Evolutionary conservation across 1,284 basidiomycete species (phyloP), one percentile per base, ranked within the genome.

Genomic region (Trichosporon inkin): DNA sequence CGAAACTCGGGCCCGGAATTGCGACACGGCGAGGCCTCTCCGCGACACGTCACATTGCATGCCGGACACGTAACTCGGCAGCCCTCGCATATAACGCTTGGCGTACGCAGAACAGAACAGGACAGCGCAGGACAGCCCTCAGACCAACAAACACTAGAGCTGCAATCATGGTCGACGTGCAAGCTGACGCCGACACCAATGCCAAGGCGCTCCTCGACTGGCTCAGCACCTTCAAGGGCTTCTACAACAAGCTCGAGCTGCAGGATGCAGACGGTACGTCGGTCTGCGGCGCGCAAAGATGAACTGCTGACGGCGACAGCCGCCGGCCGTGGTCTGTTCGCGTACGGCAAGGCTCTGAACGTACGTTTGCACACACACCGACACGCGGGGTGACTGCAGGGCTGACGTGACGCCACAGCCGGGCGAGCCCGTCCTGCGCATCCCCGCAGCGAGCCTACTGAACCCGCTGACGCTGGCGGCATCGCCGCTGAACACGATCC

Each of bases 381-480:
- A 34, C 38, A n/a, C n/a, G n/a, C n/a, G n/a, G n/a, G n/a, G n/a
- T 32, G 8, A 32, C 28, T 5, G 28, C 53, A 17, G 19, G 22
- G 37, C 35, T 55, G 22, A 35, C 52, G 17, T 58, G 6, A 57
- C 44, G n/a, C 2, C 19, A 10, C 49, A 87, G 83, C 81, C 84
- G 32, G 82, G 81, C 11, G 80, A 81, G 0, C 79, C 80, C 0
- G 75, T 92, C 19, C 84, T 92, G 68, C 82, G 81, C 11, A 80
- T 92, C 17, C 90, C 90, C 7, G 80, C 83, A 1, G 76, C 76
- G n/a, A 84, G 85, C 0, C 75, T 93, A 66, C 76, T 92, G 63
- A 93, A 91, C 72, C 78, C 82, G 41, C 79, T 81, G 55, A 90
- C 90, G 0, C 79, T 92, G 34, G 56, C 44, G 20, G 37, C 55